These are phyloP conservation scores for Trametes punicea DNA, from an alignment of 768 basidiomycete species.

Conservation along the genomic window DNA sequence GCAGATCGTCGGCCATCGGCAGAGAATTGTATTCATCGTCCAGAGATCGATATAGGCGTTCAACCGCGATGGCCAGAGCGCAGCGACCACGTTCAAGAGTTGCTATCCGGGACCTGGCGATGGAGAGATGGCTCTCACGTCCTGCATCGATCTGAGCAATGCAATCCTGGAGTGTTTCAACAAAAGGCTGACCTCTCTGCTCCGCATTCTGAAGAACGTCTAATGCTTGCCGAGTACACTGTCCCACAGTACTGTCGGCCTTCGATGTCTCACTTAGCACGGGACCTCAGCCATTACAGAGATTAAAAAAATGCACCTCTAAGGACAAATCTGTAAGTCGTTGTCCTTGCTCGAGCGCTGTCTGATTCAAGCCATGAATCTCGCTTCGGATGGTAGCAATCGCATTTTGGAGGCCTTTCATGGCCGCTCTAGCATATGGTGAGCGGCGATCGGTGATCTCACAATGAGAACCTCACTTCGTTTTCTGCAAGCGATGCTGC, in stretches of 20 bases:
- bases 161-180: too few relatives aligned
- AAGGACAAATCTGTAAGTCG: neutral
- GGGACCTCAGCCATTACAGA: neutral
- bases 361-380: neutral
- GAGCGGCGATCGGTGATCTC: too few relatives aligned
- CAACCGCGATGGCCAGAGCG: constrained; percentile 1
- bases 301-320: neutral
- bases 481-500: constrained; percentile 19
- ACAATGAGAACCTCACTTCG: too few relatives aligned
- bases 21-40: constrained; percentile 5
- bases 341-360: neutral
- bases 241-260: neutral
- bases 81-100: neutral
- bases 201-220: too few relatives aligned
- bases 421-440: too few relatives aligned
- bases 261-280: neutral
- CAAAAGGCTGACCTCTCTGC: too few relatives aligned
- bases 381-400: constrained; percentile 13
- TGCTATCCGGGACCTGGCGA: neutral
- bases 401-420: constrained; percentile 26
- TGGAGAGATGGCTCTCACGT: neutral
- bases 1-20: neutral
- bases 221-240: too few relatives aligned
- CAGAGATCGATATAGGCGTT: constrained; percentile 7
- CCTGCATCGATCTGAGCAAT: neutral